These are phyloP conservation scores for Prunus campanulata DNA, from an alignment of 306 rosid species.

Conservation along the genomic window DNA sequence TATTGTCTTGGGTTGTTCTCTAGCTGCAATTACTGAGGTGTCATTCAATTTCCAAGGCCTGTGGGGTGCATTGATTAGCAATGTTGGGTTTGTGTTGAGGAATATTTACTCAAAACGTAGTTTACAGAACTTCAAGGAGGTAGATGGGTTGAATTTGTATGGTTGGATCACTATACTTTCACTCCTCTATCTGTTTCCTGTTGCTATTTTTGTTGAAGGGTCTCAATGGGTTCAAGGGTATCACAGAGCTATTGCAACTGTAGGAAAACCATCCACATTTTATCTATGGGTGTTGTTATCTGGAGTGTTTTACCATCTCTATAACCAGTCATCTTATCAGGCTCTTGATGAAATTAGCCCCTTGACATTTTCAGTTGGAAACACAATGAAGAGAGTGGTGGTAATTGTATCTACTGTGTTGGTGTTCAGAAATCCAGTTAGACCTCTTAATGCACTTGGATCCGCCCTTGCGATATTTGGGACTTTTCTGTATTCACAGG, in stretches of 20 bases:
- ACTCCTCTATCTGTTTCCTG: constrained; percentile 73
- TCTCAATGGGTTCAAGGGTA: constrained; percentile 91
- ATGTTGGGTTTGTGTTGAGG: constrained; percentile 85
- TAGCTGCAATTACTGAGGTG: constrained; percentile 87
- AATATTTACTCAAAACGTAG: constrained; percentile 83
- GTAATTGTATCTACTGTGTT: constrained; percentile 76
- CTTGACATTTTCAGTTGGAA: constrained; percentile 85
- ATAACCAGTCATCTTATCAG: constrained; percentile 93
- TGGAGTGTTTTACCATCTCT: constrained; percentile 91
- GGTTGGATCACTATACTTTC: constrained; percentile 79
- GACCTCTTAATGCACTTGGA: constrained; percentile 88
- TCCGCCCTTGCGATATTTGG: constrained; percentile 90
- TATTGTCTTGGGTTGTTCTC: constrained; percentile 82
- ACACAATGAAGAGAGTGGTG: constrained; percentile 95
- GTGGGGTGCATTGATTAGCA: constrained; percentile 87
- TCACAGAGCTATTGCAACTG: constrained; percentile 61
- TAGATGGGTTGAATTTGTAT: constrained; percentile 82
- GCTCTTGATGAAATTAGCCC: constrained; percentile 94
- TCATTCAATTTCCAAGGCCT: constrained; percentile 82
- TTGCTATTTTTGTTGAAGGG: constrained; percentile 83
- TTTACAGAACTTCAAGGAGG: constrained; percentile 75
- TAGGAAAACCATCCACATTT: constrained; percentile 66
- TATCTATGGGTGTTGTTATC: constrained; percentile 82
- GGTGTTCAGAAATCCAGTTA: constrained; percentile 87
- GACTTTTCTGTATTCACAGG: constrained; percentile 88